A percentile compares a stretch with the other conserved stretches of the same genome.
Evolutionary conservation across 805 yeast genomes (phyloP).

Genomic region (Wickerhamiella slavikovae): DNA sequence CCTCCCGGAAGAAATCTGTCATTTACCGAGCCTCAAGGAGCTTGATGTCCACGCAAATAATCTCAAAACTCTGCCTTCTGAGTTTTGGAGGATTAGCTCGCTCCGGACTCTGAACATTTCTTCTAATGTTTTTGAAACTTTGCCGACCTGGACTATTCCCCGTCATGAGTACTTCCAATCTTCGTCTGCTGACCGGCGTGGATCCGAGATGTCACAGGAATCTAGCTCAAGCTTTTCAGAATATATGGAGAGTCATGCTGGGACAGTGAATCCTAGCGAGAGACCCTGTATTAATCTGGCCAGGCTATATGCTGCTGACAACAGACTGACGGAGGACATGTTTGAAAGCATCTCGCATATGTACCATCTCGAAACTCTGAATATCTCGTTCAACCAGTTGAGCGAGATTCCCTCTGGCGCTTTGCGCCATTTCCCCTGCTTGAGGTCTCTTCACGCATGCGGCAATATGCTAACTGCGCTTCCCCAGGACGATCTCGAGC

Average conservation of each 20-base stretch:
- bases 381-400: conserved; percentile 67
- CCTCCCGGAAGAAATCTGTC: conserved; percentile 46
- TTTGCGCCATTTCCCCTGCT: conserved; percentile 29
- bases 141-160: conserved; percentile 3
- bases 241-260: not conserved
- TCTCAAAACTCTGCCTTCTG: conserved; percentile 44
- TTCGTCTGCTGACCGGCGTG: not conserved
- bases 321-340: conserved; percentile 58
- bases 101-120: conserved; percentile 13
- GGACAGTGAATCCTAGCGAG: not conserved
- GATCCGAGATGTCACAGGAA: not conserved
- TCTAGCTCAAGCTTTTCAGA: not conserved
- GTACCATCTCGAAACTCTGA: conserved; percentile 36
- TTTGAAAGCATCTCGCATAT: conserved; percentile 47
- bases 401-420: conserved; percentile 68
- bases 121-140: conserved; percentile 9
- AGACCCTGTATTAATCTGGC: not conserved
- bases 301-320: conserved; percentile 52
- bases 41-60: conserved; percentile 76
- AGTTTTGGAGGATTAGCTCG: conserved; percentile 37
- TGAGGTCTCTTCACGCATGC: conserved; percentile 52
- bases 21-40: conserved; percentile 34
- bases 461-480: conserved; percentile 65
- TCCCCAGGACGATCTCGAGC: conserved; percentile 71
- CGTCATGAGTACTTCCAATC: not conserved